Evolutionary conservation across 1,284 basidiomycete genomes (phyloP), one percentile per base, ranked within the genome.

Genomic region (Ganoderma leucocontextum): DNA sequence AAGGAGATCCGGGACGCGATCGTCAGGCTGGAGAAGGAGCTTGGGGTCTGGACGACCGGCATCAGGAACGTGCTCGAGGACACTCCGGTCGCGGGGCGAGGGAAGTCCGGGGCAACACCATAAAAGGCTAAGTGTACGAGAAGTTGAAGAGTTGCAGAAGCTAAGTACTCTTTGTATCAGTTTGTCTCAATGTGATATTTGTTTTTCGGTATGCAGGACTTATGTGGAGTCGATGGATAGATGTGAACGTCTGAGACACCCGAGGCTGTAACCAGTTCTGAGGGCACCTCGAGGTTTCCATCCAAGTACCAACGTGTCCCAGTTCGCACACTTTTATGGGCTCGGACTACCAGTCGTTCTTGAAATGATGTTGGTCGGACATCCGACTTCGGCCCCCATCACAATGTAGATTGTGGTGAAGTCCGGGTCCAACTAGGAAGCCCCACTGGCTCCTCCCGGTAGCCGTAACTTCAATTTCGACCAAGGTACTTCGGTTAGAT

Each of bases 11-110:
- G 91, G 69, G 85, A 88, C 72, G 80, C 78, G 49, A 75, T 89
- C 13, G 87, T 88, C 10, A 77, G 84, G 10, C 71, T 92, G 29
- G 92, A 94, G 78, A 89, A 85, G 76, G 92, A 94, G 78, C 77
- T 93, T 35, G 85, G 82, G 0, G 85, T 89, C 15, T 94, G 91
- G 91, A 86, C 79, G 63, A 80, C 82, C 55, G 87, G 89, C 0
- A 80, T 90, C 4, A 80, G 76, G 72, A 85, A 87, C 75, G 83
- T 81, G 9, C 65, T 86, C 57, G 75, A 84, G 68, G 85, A 87
- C 71, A 77, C 75, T 29, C 62, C 19, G 38, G 36, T 4, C 10
- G 41, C n/a, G 12, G 70, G 63, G 49, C 65, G 60, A 52, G 63
- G 60, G 44, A 47, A 4, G 52, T 17, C 29, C 2, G 49, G 25